phyloP scores from a whole-genome alignment of 495 filamentous ascomycete species.

The Penicillium macrosclerotiorum region DNA sequence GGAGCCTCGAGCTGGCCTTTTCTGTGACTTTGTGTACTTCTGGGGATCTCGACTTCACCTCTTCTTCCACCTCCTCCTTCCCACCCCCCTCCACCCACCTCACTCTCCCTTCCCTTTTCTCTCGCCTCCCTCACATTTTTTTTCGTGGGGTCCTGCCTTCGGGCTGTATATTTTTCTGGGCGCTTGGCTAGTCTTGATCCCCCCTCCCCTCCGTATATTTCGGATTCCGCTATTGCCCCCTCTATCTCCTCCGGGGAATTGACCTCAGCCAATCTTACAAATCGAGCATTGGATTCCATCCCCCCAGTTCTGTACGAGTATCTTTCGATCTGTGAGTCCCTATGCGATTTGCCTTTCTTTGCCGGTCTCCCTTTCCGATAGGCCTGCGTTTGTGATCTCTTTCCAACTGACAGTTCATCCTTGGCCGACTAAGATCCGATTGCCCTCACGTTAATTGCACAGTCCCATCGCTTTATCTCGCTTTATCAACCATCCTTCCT shows the following conservation, averaged over 20 bases:
- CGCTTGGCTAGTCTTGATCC: conserved; percentile 8
- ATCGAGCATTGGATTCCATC: conserved; percentile 1
- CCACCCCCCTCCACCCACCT: conserved; percentile 5
- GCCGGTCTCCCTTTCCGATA: not conserved
- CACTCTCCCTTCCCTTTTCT: conserved; percentile 13
- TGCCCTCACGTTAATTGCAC: conserved; percentile 14
- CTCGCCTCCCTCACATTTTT: conserved; percentile 10
- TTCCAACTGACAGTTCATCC: no score
- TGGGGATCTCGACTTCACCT: conserved; percentile 33
- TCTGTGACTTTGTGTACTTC: conserved; percentile 32
- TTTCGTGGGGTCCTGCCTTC: conserved; percentile 14
- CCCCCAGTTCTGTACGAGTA: conserved; percentile 10
- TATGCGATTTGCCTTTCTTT: not conserved
- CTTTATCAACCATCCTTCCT: conserved; percentile 1
- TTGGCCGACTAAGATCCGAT: conserved; percentile 17
- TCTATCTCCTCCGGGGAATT: conserved; percentile 9
- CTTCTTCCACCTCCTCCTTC: conserved; percentile 14
- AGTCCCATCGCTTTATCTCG: conserved; percentile 3
- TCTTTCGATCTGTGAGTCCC: not conserved
- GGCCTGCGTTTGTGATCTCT: not conserved
- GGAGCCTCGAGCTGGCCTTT: conserved; percentile 34
- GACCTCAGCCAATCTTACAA: conserved; percentile 5
- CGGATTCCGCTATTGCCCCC: conserved; percentile 4
- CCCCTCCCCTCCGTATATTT: conserved; percentile 2
- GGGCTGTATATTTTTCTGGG: conserved; percentile 15